Evolutionary conservation across 768 basidiomycete species (phyloP), one percentile per base, ranked within the genome.

Genomic region (Leucocoprinus birnbaumii): DNA sequence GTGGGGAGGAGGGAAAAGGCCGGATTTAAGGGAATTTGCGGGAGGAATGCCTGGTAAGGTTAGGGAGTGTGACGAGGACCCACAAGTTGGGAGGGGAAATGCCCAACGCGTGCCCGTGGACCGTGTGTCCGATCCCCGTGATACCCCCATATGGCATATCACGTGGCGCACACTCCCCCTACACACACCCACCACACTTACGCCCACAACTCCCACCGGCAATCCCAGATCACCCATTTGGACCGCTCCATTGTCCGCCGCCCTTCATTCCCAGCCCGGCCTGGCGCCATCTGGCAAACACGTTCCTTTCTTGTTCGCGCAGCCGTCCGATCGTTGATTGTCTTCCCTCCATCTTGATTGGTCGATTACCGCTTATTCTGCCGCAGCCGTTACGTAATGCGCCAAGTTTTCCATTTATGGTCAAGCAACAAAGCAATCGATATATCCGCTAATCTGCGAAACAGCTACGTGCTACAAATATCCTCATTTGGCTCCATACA

Each of bases 401-500:
- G 1, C 19, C 42, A 35, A 46, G 43, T 24, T 53, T 22, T 35
- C 52, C 52, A 46, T 53, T 35, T 53, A 46, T 53, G 35, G 52
- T 46, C 21, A 46, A 16, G 31, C n/a, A 46, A 53, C 49, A 52
- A 48, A 53, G 37, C 47, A 35, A 42, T 48, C n/a, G 34, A 48
- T 21, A 55, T 38, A 26, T 35, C 3, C 11, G 14, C 24, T 19
- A 31, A 41, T 48, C 43, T 21, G 41, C 26, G 27, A 31, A 38
- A 7, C 3, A 38, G 4, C 8, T 38, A 14, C 16, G n/a, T 38
- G 9, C 38, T n/a, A 38, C 38, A n/a, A 11, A 38, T 38, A 38
- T 38, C 38, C 38, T 38, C 38, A 38, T 38, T 38, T 46, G 51
- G 45, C 9, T 55, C 71, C 73, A 60, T 81, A 82, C 38, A 80